Evolutionary conservation across 768 basidiomycete species (phyloP).

Genomic region (Hericium alpestre): DNA sequence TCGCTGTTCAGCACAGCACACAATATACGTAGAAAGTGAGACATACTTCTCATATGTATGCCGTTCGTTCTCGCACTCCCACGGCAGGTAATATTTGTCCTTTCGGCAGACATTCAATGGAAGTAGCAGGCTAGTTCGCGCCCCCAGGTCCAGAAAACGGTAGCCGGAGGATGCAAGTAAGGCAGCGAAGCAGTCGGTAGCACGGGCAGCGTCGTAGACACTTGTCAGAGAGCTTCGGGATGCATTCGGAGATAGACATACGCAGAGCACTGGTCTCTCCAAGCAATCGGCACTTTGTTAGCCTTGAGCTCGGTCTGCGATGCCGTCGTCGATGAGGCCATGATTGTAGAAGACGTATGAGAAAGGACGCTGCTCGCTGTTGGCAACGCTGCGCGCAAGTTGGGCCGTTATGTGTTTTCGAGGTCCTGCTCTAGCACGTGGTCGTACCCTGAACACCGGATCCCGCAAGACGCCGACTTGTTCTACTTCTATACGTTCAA

Average conservation of each 20-base stretch:
- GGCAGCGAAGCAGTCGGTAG: not conserved
- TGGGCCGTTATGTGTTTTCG: not conserved
- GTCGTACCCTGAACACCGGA: not conserved
- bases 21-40: not conserved
- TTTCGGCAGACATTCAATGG: slow-evolving; percentile 83
- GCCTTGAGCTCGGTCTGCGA: slow-evolving; percentile 77
- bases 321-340: slow-evolving; percentile 69
- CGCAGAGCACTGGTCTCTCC: slow-evolving; percentile 90
- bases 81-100: slow-evolving; percentile 70
- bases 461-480: not conserved
- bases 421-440: not conserved
- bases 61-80: slow-evolving; percentile 87
- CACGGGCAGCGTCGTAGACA: not conserved
- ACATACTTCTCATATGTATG: slow-evolving; percentile 79
- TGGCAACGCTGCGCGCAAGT: not conserved
- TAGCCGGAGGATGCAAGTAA: not conserved
- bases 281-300: slow-evolving; percentile 63
- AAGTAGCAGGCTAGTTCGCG: slow-evolving; percentile 56
- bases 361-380: not conserved
- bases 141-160: not conserved
- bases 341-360: slow-evolving; percentile 18
- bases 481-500: not conserved
- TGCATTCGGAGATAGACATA: slow-evolving; percentile 30
- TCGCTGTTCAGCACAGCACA: not conserved
- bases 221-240: too few relatives aligned